Conservation (phyloP, 139 green algal species). For the Picochlorum costavermella region DNA sequence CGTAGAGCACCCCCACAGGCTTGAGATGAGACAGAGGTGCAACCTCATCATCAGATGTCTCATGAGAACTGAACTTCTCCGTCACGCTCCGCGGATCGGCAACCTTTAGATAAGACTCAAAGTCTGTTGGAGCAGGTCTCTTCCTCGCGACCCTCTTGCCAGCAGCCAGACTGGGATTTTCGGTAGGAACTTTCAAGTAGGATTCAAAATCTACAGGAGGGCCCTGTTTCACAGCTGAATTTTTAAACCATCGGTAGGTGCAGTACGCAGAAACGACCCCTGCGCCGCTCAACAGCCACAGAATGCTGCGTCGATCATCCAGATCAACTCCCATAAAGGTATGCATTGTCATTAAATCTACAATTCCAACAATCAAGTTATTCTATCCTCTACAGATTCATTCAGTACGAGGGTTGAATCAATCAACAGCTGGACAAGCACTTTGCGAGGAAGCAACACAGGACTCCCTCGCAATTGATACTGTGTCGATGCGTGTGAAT, state of each 20-base stretch:
- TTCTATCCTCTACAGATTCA: no score
- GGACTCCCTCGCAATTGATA: no score
- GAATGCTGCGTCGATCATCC: no score
- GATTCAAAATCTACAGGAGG: constrained; percentile 21
- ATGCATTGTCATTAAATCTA: no score
- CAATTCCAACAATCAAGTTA: no score
- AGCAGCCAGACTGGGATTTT: constrained; percentile 2
- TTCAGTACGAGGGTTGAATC: no score
- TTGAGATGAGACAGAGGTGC: constrained; percentile 18
- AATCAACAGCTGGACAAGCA: no score
- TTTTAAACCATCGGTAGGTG: neutral
- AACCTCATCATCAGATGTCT: neutral
- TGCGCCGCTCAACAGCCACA: no score
- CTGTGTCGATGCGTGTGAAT: no score
- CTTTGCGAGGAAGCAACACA: no score
- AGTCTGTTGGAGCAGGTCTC: constrained; percentile 8
- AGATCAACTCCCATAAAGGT: no score
- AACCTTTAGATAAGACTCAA: constrained; percentile 12
- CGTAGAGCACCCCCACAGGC: constrained; percentile 64
- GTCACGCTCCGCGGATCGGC: neutral
- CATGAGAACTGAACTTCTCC: neutral
- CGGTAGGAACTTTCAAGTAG: constrained; percentile 15
- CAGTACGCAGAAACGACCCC: no score
- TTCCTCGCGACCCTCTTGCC: neutral
- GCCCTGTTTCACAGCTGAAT: neutral